These are phyloP conservation scores for Lipomyces yamadae DNA, from an alignment of 805 yeast species.

Conservation along the genomic window DNA sequence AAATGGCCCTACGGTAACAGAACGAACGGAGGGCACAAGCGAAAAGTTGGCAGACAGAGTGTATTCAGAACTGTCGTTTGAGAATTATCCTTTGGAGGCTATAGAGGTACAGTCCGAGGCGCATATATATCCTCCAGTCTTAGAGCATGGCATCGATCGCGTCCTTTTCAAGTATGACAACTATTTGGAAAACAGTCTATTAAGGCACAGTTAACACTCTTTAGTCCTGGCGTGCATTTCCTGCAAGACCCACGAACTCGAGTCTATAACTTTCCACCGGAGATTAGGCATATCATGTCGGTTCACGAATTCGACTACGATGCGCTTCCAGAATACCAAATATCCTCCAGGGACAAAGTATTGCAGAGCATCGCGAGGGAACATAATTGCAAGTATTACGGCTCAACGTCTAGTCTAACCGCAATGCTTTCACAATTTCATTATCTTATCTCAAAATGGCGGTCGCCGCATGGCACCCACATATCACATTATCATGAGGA, in stretches of 20 bases:
- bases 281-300: conserved; percentile 62
- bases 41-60: not conserved
- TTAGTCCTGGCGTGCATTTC: conserved; percentile 77
- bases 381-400: conserved; percentile 53
- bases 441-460: conserved; percentile 63
- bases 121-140: conserved; percentile 42
- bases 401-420: conserved; percentile 92
- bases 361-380: conserved; percentile 56
- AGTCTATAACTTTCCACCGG: conserved; percentile 69
- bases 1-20: not conserved
- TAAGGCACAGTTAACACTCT: not conserved
- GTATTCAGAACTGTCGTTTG: not conserved
- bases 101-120: conserved; percentile 5
- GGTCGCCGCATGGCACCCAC: conserved; percentile 56
- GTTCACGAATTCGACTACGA: conserved; percentile 70
- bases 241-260: conserved; percentile 78
- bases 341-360: conserved; percentile 67
- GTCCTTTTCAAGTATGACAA: conserved; percentile 56
- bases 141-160: conserved; percentile 70
- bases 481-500: conserved; percentile 52
- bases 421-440: conserved; percentile 75
- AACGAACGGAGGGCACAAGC: not conserved
- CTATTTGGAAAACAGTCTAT: not conserved
- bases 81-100: not conserved
- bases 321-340: conserved; percentile 59